phyloP scores from a whole-genome alignment of 768 basidiomycete genomes.

The Kwoniella sp. region DNA sequence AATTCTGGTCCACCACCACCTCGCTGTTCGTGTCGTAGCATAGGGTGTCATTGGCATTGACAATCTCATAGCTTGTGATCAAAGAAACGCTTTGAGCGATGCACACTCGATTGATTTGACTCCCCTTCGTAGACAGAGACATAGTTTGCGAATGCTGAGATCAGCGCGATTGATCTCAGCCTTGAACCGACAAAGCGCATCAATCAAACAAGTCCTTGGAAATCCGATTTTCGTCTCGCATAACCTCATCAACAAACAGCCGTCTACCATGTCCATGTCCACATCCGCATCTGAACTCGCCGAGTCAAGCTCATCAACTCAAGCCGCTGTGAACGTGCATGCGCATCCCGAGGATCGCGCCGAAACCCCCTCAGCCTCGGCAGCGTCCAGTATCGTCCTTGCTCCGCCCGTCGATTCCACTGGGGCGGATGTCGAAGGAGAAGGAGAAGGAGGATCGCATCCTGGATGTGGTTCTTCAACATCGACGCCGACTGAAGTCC shows the following conservation, averaged over 20 bases:
- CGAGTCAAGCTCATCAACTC: background rate
- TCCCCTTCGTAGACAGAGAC: no score
- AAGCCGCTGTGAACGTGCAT: background rate
- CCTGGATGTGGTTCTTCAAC: background rate
- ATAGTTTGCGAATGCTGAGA: background rate
- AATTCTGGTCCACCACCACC: conserved; percentile 20
- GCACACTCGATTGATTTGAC: no score
- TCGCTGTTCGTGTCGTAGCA: no score
- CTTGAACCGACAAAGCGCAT: no score
- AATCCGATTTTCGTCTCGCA: no score
- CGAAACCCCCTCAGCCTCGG: background rate
- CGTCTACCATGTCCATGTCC: background rate
- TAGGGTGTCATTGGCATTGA: no score
- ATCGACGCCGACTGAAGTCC: background rate
- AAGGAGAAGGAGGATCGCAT: no score
- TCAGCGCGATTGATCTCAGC: conserved; percentile 1
- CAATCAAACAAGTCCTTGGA: no score
- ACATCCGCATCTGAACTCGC: background rate
- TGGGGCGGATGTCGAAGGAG: background rate
- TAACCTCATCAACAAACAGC: no score
- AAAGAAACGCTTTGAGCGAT: no score
- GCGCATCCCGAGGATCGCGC: background rate
- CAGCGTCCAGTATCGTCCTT: background rate
- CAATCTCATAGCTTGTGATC: no score
- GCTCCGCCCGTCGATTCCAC: background rate